These are phyloP conservation scores for Epichloe gansuensis DNA, from an alignment of 2,329 filamentous ascomycete species.

Conservation along the genomic window DNA sequence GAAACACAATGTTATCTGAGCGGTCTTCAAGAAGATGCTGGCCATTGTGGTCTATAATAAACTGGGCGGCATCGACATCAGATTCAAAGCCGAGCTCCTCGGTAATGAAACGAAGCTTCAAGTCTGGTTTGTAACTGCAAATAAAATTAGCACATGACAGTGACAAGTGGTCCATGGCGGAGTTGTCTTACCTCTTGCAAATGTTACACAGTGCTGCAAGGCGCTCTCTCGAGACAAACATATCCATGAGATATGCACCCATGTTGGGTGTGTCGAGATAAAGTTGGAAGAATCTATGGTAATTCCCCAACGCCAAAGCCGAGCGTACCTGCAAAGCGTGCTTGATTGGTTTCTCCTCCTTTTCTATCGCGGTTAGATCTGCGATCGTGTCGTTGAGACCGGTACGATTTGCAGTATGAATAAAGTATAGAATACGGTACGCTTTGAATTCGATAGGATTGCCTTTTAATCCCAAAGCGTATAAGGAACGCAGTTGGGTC, in stretches of 20 bases:
- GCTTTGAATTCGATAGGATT: constrained; percentile 94
- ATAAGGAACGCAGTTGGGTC: constrained; percentile 88
- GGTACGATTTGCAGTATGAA: constrained; percentile 95
- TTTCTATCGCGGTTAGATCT: constrained; percentile 98
- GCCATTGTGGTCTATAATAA: constrained; percentile 70
- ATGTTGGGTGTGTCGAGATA: constrained; percentile 92
- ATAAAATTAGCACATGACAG: background rate
- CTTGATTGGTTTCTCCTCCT: constrained; percentile 69
- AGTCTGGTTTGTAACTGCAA: constrained; percentile 75
- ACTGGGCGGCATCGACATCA: constrained; percentile 79
- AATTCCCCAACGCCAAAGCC: constrained; percentile 84
- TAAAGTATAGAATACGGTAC: constrained; percentile 98
- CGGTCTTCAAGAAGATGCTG: constrained; percentile 67
- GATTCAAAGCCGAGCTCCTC: constrained; percentile 94
- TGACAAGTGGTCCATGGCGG: background rate
- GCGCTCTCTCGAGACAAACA: constrained; percentile 92
- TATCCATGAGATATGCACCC: constrained; percentile 97
- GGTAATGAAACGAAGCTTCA: constrained; percentile 82
- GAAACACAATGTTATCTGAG: constrained; percentile 57
- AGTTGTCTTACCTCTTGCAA: constrained; percentile 62
- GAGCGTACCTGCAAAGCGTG: constrained; percentile 88
- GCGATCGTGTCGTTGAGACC: constrained; percentile 96
- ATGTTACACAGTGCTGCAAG: constrained; percentile 82
- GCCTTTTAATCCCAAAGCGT: constrained; percentile 74
- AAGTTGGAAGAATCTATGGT: constrained; percentile 94